Conservation (phyloP, 1,284 basidiomycete genomes). For the Sporisorium graminicola region DNA sequence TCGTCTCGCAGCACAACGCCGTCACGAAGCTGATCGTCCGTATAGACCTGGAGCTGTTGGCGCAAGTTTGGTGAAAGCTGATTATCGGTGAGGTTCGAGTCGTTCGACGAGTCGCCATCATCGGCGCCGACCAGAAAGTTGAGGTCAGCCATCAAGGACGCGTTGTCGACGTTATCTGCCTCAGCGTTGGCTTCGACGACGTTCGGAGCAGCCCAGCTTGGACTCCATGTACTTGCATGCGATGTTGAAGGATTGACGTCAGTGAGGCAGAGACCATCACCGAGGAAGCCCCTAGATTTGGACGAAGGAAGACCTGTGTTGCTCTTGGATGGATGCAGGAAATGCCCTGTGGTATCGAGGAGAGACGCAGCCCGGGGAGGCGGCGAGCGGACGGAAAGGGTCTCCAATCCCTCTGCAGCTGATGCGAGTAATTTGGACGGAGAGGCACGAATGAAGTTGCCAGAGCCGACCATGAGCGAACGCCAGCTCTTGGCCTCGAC, state of each 20-base stretch:
- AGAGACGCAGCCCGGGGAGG: conserved; percentile 29
- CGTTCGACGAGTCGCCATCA: conserved; percentile 57
- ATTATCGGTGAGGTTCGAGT: conserved; percentile 38
- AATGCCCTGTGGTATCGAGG: conserved; percentile 8
- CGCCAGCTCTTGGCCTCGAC: conserved; percentile 64
- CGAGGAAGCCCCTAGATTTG: conserved; percentile 38
- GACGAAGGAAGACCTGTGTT: conserved; percentile 14
- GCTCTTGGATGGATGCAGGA: conserved; percentile 1
- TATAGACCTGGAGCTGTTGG: conserved; percentile 21
- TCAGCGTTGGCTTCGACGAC: conserved; percentile 1
- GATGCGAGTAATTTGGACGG: conserved; percentile 28
- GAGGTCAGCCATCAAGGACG: conserved; percentile 49
- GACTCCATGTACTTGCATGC: background rate
- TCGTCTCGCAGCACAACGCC: conserved; percentile 41
- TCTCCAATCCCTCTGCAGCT: conserved; percentile 21
- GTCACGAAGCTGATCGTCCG: conserved; percentile 41
- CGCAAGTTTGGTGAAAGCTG: conserved; percentile 53
- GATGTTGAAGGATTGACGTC: conserved; percentile 28
- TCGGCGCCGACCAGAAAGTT: conserved; percentile 55
- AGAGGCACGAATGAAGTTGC: conserved; percentile 45
- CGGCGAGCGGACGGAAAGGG: conserved; percentile 26
- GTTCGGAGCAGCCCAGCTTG: conserved; percentile 1
- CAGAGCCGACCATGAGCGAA: conserved; percentile 53
- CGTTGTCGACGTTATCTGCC: conserved; percentile 19
- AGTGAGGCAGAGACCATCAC: conserved; percentile 52